A percentile compares a stretch with the other conserved stretches of the same genome.
Evolutionary conservation across 768 basidiomycete genomes (phyloP).

Genomic region (Harrya chromipes): DNA sequence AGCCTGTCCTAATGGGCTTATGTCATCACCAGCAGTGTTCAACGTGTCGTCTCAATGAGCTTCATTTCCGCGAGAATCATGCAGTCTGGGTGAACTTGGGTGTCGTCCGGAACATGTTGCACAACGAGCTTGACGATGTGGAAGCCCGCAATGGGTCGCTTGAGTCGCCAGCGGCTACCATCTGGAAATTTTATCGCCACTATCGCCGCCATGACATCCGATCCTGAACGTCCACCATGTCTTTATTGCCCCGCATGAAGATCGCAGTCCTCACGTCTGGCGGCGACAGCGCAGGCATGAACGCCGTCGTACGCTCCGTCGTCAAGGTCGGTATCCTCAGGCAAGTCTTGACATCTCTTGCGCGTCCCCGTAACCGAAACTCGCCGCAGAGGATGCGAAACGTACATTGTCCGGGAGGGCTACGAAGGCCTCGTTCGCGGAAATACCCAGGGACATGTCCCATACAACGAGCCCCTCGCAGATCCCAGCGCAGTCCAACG

Average conservation of each 20-base stretch:
- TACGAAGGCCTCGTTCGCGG: slow-evolving; percentile 97
- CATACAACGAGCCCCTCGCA: slow-evolving; percentile 30
- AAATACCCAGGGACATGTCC: slow-evolving; percentile 41
- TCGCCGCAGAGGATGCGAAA: slow-evolving; percentile 74
- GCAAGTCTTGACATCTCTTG: slow-evolving; percentile 41
- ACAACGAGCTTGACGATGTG: too few species aligned
- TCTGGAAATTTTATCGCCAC: neutral
- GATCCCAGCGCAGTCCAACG: slow-evolving; percentile 18
- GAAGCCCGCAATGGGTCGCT: too few species aligned
- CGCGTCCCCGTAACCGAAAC: neutral
- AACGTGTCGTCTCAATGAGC: neutral
- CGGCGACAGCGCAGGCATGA: slow-evolving; percentile 98
- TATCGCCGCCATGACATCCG: neutral
- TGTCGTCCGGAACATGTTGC: too few species aligned
- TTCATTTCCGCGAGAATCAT: too few species aligned
- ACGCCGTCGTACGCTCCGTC: slow-evolving; percentile 89
- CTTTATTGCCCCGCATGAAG: slow-evolving; percentile 52
- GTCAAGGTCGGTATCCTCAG: slow-evolving; percentile 91
- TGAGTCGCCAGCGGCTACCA: too few species aligned
- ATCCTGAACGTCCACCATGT: neutral
- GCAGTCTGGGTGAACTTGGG: too few species aligned
- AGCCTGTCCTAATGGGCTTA: too few species aligned
- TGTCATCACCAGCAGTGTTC: too few species aligned
- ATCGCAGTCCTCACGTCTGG: slow-evolving; percentile 94
- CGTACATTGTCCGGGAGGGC: slow-evolving; percentile 95